Percentiles rank a stretch among this genome's conserved stretches.
phyloP scores from a whole-genome alignment of 2,329 filamentous ascomycete genomes.

The Diaporthe caulivora region DNA sequence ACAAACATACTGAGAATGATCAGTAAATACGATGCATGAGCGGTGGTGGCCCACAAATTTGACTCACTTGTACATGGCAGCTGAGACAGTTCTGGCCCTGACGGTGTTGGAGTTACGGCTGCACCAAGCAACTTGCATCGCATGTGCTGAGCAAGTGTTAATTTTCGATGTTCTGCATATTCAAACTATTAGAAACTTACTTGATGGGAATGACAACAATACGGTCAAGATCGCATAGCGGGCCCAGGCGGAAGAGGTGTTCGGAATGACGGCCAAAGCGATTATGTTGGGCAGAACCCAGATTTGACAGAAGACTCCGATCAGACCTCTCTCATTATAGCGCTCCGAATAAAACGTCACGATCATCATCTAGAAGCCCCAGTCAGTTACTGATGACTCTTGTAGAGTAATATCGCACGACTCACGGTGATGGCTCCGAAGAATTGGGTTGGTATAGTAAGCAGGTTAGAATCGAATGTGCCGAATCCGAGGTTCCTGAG shows the following conservation, averaged over 20 bases:
- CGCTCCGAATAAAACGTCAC: constrained; percentile 3
- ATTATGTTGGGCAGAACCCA: constrained; percentile 11
- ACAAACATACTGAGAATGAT: neutral
- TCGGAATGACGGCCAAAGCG: neutral
- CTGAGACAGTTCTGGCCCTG: constrained; percentile 10
- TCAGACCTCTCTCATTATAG: neutral
- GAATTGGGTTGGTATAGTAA: constrained; percentile 63
- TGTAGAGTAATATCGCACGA: constrained; percentile 40
- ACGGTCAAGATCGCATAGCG: constrained; percentile 8
- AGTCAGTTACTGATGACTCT: constrained; percentile 50
- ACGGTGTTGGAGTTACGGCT: constrained; percentile 10
- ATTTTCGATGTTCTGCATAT: neutral
- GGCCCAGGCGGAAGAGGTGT: constrained; percentile 1
- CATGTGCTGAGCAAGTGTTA: neutral
- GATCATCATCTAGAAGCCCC: neutral
- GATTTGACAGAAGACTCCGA: neutral
- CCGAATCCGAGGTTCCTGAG: constrained; percentile 63
- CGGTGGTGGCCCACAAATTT: too few species aligned
- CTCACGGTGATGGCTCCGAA: constrained; percentile 42
- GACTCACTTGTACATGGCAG: constrained; percentile 7
- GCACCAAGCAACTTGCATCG: constrained; percentile 11
- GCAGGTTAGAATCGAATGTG: constrained; percentile 66
- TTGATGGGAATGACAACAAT: neutral
- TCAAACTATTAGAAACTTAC: neutral
- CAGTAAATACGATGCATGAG: neutral